Evolutionary conservation across 73 alveolate species (phyloP), one percentile per base, ranked within the genome.

Genomic region (Paramecium sonneborni): DNA sequence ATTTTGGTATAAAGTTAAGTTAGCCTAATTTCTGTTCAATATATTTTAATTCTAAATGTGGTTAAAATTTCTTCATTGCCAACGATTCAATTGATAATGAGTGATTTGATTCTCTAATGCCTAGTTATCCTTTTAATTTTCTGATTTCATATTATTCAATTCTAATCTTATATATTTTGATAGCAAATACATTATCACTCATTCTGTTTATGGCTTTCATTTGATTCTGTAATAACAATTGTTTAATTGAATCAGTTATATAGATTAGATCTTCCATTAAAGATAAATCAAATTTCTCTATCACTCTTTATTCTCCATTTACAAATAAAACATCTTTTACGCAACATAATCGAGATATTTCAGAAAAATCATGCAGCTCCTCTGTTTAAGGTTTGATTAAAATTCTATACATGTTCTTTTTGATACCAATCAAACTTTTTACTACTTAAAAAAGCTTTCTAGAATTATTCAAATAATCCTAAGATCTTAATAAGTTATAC

Each of bases 391-490:
- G 46, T 18, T 74, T 74, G 34, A 74, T 32, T 32, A 74, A 35
- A 14, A 74, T 74, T 74, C 28, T 74, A 30, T 38, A 30, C 10
- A 74, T 23, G 12, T 35, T 35, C 34, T 74, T 74, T 18, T 38
- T 74, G 7, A 74, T 38, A 4, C 87, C 87, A 35, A 74, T 74
- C 35, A 74, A 74, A 32, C 15, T 35, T 74, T 74, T 74, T n/a
- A 74, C 87, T 14, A 74, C 87, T 35, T 74, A 38, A 74, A 74
- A 74, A 10, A 74, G 58, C 46, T 74, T 74, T 43, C 87, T 74
- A n/a, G 57, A 74, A 74, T 74, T 74, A 74, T 74, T 74, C 32
- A 74, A 24, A 74, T 74, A 74, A 12, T 74, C 85, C 85, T 67
- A 67, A 23, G 24, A 52, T 52, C 30, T 52, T 52, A 52, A 52